These are phyloP conservation scores for Leccinum sublutescens DNA, from an alignment of 768 basidiomycete genomes.

Conservation along the genomic window DNA sequence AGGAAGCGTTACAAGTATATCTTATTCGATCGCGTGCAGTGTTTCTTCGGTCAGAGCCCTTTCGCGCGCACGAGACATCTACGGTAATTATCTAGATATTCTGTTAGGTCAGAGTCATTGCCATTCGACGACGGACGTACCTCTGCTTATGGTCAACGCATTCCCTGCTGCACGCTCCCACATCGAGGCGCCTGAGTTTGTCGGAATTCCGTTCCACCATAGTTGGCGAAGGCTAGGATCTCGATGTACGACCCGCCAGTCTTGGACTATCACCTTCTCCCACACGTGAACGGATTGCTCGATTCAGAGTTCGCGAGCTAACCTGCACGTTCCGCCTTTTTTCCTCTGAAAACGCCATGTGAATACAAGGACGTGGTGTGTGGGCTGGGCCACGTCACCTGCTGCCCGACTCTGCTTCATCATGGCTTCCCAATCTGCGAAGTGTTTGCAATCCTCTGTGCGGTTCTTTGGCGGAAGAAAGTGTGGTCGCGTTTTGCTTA, in stretches of 20 bases:
- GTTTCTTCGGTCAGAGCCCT: conserved; percentile 59
- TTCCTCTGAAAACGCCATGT: conserved; percentile 49
- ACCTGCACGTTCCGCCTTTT: conserved; percentile 62
- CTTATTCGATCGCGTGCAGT: conserved; percentile 65
- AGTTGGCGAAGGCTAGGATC: conserved; percentile 63
- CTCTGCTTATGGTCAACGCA: conserved; percentile 77
- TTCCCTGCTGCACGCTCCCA: conserved; percentile 91
- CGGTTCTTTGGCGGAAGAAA: conserved; percentile 80
- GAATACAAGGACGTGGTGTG: conserved; percentile 1
- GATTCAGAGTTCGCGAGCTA: conserved; percentile 61
- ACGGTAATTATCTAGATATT: conserved; percentile 57
- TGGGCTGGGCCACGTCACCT: conserved; percentile 44
- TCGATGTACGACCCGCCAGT: conserved; percentile 75
- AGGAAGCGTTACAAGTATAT: conserved; percentile 75
- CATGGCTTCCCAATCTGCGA: conserved; percentile 86
- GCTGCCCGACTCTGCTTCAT: conserved; percentile 75
- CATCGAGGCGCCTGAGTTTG: conserved; percentile 63
- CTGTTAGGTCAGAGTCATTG: not conserved
- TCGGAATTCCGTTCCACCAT: conserved; percentile 90
- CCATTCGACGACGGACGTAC: conserved; percentile 34
- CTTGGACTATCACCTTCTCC: conserved; percentile 78
- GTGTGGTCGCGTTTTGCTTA: conserved; percentile 79
- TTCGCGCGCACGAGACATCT: conserved; percentile 68
- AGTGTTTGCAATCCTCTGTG: conserved; percentile 78
- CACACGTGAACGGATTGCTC: conserved; percentile 71